phyloP scores from a whole-genome alignment of 371 early-diverging fungal genomes.

The Rhizopus delemar region DNA sequence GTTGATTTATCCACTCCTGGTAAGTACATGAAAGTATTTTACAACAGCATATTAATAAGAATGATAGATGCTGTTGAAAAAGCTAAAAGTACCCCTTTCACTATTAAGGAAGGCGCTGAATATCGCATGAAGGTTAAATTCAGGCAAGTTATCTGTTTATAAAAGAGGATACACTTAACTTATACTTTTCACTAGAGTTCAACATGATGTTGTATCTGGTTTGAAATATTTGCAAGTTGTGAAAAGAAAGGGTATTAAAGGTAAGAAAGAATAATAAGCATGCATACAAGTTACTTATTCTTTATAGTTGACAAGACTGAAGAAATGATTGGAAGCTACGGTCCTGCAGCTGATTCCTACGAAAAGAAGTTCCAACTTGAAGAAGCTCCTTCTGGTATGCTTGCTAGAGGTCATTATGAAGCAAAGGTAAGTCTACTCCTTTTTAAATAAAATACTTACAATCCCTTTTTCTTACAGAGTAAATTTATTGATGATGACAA shows the following conservation, averaged over 20 bases:
- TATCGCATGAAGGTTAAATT: constrained; percentile 93
- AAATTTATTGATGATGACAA: constrained; percentile 68
- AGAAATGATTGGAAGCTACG: constrained; percentile 96
- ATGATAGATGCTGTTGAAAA: constrained; percentile 51
- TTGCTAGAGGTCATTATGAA: constrained; percentile 89
- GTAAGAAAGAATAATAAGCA: constrained; percentile 32
- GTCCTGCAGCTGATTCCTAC: constrained; percentile 75
- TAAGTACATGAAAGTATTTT: constrained; percentile 19
- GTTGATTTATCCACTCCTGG: constrained; percentile 82
- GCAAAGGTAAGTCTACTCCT: constrained; percentile 58
- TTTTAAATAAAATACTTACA: neutral
- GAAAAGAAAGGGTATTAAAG: constrained; percentile 81
- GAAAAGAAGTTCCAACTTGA: constrained; percentile 83
- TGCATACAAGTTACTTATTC: no score
- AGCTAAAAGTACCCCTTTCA: constrained; percentile 73
- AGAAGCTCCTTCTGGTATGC: constrained; percentile 89
- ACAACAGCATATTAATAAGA: no score
- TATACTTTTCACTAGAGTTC: constrained; percentile 56
- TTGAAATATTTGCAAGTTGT: constrained; percentile 93
- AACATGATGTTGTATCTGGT: constrained; percentile 94
- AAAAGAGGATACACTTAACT: neutral
- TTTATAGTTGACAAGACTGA: constrained; percentile 84
- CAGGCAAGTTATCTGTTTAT: constrained; percentile 45
- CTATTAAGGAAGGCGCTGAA: constrained; percentile 94
- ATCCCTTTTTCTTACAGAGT: constrained; percentile 30